Base-by-base conservation (phyloP, 2,329 filamentous ascomycete genomes). In the Macrophomina pseudophaseolina region DNA sequence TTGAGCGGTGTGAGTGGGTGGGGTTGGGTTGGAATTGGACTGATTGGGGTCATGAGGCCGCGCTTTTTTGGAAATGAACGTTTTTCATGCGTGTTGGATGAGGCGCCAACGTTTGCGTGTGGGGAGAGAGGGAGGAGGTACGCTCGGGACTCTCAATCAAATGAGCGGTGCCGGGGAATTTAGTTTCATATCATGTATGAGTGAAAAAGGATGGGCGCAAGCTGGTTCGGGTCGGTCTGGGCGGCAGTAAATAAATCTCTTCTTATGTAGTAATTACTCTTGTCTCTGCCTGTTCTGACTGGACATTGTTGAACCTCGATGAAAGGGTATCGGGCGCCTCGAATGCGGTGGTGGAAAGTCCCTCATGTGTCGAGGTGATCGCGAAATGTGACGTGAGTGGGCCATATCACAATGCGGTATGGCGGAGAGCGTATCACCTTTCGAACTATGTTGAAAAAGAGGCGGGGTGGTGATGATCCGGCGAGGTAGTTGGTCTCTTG, bases 401-500 rank as follows among this genome's bases (percentile, higher is more conserved):
- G 46, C 58, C 58, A 62, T 49, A 62, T n/a, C 23, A 28, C 58
- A 35, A 62, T 49, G 58, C 58, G 46, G 58, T 62, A 62, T 38
- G 38, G 30, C 16, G 11, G 42, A 35, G 8, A 40, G 58, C 32
- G 42, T 38, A 60, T 48, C 58, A 59, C 28, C 30, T 7, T 28
- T 23, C 23, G 9, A n/a, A 5, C 5, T 14, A 44, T 9, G 30
- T 32, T 62, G 28, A 23, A 16, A 18, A 16, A 30, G 14, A 59
- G 28, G 40, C 40, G 7, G 46, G 33, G 54, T 60, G 56, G 56
- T 48, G 40, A 60, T 46, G 23, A 23, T 23, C 23, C 3, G 40
- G 56, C 5, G 18, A 28, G 18, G 30, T 18, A 5, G 54, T 12
- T 38, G 6, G 11, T 7, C 12, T 44, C 7, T 38, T 30, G 14